Conservation (phyloP, 2,329 filamentous ascomycete species). For the Pestalotiopsis sp. region DNA sequence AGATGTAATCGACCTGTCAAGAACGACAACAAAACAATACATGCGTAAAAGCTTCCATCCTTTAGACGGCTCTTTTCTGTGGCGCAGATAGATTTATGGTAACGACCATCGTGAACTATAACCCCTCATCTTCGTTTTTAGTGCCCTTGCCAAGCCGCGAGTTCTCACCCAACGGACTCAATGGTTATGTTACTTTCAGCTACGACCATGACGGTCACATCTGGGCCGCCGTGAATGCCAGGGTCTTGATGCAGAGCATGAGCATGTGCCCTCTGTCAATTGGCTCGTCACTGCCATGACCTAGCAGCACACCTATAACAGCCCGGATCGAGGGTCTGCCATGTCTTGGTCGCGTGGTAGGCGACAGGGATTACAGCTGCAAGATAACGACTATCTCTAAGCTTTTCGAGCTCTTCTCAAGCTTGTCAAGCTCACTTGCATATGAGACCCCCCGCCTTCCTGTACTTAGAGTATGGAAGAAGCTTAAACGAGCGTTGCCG, state of each 20-base stretch:
- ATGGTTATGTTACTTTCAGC: neutral
- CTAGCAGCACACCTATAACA: neutral
- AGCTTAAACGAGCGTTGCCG: neutral
- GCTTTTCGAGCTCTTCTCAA: slow-evolving; percentile 3
- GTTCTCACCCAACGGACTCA: neutral
- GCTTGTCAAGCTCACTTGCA: slow-evolving; percentile 3
- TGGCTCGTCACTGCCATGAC: neutral
- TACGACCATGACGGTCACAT: neutral
- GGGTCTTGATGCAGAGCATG: neutral
- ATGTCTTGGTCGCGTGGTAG: neutral
- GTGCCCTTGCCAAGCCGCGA: neutral
- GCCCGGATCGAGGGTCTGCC: neutral
- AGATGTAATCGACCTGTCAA: neutral
- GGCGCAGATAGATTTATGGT: neutral
- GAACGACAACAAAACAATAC: neutral
- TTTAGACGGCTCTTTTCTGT: too few species aligned
- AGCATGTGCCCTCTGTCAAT: slow-evolving; percentile 10
- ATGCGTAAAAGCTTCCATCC: neutral
- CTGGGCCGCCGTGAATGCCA: neutral
- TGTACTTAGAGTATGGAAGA: neutral
- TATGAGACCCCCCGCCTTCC: slow-evolving; percentile 3
- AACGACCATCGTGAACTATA: neutral
- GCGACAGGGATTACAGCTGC: neutral
- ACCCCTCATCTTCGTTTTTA: neutral
- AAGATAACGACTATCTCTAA: slow-evolving; percentile 3